Conservation (phyloP, 2,329 filamentous ascomycete species). For the Colletotrichum magnum region DNA sequence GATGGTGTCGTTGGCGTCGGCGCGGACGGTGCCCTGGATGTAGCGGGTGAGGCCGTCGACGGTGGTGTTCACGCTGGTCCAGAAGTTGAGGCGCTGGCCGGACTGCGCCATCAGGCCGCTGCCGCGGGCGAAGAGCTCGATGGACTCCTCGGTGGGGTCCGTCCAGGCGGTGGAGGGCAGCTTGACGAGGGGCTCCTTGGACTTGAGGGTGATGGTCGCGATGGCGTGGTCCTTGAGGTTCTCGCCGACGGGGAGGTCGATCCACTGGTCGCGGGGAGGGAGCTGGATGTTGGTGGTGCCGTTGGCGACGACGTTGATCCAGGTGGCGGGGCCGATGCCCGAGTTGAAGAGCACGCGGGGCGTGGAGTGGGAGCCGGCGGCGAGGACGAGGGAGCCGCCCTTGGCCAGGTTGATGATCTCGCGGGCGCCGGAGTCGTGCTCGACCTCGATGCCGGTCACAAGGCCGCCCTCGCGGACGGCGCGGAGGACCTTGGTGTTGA, state of each 20-base stretch:
- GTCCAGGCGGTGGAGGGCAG: conserved; percentile 45
- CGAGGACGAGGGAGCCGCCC: conserved; percentile 49
- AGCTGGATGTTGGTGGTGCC: conserved; percentile 49
- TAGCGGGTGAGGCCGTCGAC: conserved; percentile 53
- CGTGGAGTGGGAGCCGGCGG: conserved; percentile 65
- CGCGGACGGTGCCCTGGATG: conserved; percentile 62
- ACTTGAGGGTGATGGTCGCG: conserved; percentile 47
- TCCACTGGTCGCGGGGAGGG: conserved; percentile 44
- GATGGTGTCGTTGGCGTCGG: conserved; percentile 57
- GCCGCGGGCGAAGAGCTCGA: conserved; percentile 52
- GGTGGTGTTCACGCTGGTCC: conserved; percentile 59
- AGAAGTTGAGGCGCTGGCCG: conserved; percentile 63
- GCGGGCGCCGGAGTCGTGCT: conserved; percentile 29
- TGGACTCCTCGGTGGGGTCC: conserved; percentile 45
- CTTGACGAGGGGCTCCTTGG: conserved; percentile 43
- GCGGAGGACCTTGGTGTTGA: conserved; percentile 42
- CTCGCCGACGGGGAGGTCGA: conserved; percentile 58
- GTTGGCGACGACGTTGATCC: conserved; percentile 65
- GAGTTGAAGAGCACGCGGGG: conserved; percentile 71
- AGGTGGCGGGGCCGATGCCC: conserved; percentile 65
- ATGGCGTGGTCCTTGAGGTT: conserved; percentile 53
- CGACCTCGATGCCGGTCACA: conserved; percentile 50
- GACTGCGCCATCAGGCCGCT: conserved; percentile 60
- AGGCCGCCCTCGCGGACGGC: conserved; percentile 46
- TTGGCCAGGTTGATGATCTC: conserved; percentile 41